Evolutionary conservation across 225 moss, liverwort and hornwort genomes (phyloP).

Genomic region (Anthoceros angustus): DNA sequence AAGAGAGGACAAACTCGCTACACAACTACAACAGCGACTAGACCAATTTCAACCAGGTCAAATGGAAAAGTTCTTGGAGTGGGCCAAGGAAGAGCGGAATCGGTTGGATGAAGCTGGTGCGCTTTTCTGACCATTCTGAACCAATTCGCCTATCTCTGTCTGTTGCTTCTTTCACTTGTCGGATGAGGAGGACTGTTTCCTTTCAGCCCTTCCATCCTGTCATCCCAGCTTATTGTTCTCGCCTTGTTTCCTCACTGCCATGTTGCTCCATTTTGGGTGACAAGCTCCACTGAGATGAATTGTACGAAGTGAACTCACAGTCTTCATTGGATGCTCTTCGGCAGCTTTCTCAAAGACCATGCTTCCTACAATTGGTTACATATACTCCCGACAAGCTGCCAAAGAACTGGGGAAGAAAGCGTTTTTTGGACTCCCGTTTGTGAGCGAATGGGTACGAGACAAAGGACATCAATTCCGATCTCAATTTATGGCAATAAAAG

Average conservation of each 20-base stretch:
- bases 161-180: too few relatives aligned
- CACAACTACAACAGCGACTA: slow-evolving; percentile 35
- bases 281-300: too few relatives aligned
- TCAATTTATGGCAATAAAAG: slow-evolving; percentile 59
- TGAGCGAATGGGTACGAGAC: slow-evolving; percentile 72
- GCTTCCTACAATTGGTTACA: slow-evolving; percentile 76
- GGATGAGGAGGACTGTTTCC: background rate
- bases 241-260: too few relatives aligned
- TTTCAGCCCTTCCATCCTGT: slow-evolving; percentile 10
- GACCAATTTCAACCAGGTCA: slow-evolving; percentile 28
- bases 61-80: slow-evolving; percentile 26
- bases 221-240: slow-evolving; percentile 2
- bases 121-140: background rate
- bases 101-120: slow-evolving; percentile 62
- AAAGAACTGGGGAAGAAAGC: slow-evolving; percentile 74
- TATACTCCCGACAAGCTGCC: slow-evolving; percentile 65
- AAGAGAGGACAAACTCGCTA: slow-evolving; percentile 40
- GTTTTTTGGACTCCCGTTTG: slow-evolving; percentile 52
- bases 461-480: slow-evolving; percentile 79
- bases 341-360: slow-evolving; percentile 61
- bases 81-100: slow-evolving; percentile 45
- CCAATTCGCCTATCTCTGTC: background rate
- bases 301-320: too few relatives aligned
- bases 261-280: too few relatives aligned
- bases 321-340: background rate